phyloP scores from a whole-genome alignment of 768 basidiomycete genomes.

The Auriculariales sp. region DNA sequence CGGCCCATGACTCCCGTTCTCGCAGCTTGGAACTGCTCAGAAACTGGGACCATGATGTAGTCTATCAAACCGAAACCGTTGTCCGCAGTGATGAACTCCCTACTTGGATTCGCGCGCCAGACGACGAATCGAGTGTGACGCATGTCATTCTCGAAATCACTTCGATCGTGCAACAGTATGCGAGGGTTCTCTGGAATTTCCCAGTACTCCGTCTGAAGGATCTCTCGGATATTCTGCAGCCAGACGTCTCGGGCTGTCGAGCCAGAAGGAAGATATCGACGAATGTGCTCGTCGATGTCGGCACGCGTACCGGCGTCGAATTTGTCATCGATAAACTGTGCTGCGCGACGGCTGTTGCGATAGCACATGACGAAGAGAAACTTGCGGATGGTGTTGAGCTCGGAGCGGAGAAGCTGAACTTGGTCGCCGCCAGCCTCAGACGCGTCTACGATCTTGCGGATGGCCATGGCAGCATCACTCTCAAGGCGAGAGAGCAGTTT shows the following conservation, averaged over 20 bases:
- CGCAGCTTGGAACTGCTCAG: no score
- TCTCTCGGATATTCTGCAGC: constrained; percentile 1
- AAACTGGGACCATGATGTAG: neutral
- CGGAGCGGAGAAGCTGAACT: neutral
- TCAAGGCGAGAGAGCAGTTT: constrained; percentile 3
- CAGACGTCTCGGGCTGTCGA: constrained; percentile 1
- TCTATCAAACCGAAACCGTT: constrained; percentile 3
- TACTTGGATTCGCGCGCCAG: neutral
- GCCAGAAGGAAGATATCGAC: neutral
- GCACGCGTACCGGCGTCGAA: neutral
- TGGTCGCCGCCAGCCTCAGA: neutral
- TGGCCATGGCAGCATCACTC: constrained; percentile 1
- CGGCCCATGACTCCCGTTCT: no score
- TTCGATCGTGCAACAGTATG: neutral
- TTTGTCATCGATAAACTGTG: constrained; percentile 1
- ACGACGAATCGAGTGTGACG: neutral
- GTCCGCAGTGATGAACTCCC: constrained; percentile 1
- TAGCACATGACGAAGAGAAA: constrained; percentile 6
- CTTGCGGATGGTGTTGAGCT: constrained; percentile 4
- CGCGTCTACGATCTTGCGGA: neutral
- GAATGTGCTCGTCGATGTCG: constrained; percentile 2
- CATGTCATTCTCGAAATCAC: constrained; percentile 1
- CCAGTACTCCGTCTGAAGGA: constrained; percentile 4
- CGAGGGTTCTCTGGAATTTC: constrained; percentile 1
- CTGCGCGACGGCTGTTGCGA: neutral